These are phyloP conservation scores for Sclerotiophoma versabilis DNA, from an alignment of 2,329 filamentous ascomycete genomes.

Conservation along the genomic window DNA sequence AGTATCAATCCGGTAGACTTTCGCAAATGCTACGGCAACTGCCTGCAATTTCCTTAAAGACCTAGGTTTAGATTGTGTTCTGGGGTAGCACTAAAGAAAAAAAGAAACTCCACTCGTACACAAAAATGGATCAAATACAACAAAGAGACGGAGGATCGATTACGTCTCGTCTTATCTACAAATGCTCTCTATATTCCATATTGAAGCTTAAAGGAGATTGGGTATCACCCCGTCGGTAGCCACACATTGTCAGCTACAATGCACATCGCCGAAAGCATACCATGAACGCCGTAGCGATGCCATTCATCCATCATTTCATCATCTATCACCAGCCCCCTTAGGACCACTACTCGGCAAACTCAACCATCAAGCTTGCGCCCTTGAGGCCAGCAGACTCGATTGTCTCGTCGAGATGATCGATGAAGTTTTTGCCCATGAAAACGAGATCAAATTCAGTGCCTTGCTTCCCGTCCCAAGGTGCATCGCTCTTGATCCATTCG, in stretches of 20 bases:
- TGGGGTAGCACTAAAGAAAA: too few relatives aligned
- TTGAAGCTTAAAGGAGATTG: neutral
- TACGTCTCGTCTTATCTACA: slow-evolving; percentile 3
- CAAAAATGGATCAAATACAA: neutral
- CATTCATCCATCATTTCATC: neutral
- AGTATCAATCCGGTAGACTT: too few relatives aligned
- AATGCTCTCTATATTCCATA: neutral
- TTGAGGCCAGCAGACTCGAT: slow-evolving; percentile 86
- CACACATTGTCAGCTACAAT: neutral
- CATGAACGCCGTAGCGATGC: slow-evolving; percentile 13
- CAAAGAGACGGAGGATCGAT: neutral
- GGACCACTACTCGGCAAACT: slow-evolving; percentile 62
- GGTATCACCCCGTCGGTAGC: slow-evolving; percentile 8
- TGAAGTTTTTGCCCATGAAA: slow-evolving; percentile 84
- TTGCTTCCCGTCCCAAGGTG: slow-evolving; percentile 81
- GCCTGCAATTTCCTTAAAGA: too few relatives aligned
- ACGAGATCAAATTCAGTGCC: slow-evolving; percentile 87
- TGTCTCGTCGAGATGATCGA: slow-evolving; percentile 74
- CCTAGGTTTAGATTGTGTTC: too few relatives aligned
- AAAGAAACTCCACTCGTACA: neutral
- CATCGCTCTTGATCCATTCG: slow-evolving; percentile 89
- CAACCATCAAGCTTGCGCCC: slow-evolving; percentile 94
- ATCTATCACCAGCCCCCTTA: neutral
- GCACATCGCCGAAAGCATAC: slow-evolving; percentile 2
- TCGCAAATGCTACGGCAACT: too few relatives aligned